Evolutionary conservation across 176 grass and related monocot species (phyloP).

Genomic region (Cenchrus purpureus): DNA sequence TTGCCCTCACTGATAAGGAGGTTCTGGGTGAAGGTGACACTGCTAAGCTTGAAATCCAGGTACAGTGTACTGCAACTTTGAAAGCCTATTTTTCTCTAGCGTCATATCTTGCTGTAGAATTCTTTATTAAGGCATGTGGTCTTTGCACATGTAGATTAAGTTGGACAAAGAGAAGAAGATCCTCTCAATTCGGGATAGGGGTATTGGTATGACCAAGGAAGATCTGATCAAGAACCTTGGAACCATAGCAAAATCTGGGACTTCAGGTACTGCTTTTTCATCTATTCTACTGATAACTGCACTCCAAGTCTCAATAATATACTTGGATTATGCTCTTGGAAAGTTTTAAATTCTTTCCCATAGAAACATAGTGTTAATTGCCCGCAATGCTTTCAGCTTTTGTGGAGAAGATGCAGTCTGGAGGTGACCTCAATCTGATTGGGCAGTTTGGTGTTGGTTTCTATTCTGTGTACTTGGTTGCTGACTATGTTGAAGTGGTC

Average conservation of each 20-base stretch:
- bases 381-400: slow-evolving; percentile 64
- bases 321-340: not conserved
- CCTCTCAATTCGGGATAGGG: slow-evolving; percentile 86
- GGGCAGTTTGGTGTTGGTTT: slow-evolving; percentile 99
- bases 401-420: slow-evolving; percentile 89
- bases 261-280: slow-evolving; percentile 58
- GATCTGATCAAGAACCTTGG: slow-evolving; percentile 96
- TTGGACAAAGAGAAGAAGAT: slow-evolving; percentile 95
- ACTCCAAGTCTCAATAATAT: not conserved
- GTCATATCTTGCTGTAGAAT: slow-evolving; percentile 3
- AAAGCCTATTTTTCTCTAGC: not conserved
- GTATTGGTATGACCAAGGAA: slow-evolving; percentile 99
- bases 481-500: slow-evolving; percentile 98
- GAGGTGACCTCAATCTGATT: slow-evolving; percentile 92
- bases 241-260: slow-evolving; percentile 96
- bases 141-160: slow-evolving; percentile 75
- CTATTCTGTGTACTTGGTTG: slow-evolving; percentile 96
- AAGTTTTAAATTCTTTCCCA: not conserved
- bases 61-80: slow-evolving; percentile 23
- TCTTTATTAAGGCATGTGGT: not conserved
- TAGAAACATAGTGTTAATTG: slow-evolving; percentile 28
- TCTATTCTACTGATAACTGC: not conserved
- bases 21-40: slow-evolving; percentile 81
- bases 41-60: slow-evolving; percentile 97
- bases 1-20: slow-evolving; percentile 93